Percentiles rank a stretch among this genome's conserved stretches.
Conservation (phyloP, 495 filamentous ascomycete species). For the Lichenothelia convexa region DNA sequence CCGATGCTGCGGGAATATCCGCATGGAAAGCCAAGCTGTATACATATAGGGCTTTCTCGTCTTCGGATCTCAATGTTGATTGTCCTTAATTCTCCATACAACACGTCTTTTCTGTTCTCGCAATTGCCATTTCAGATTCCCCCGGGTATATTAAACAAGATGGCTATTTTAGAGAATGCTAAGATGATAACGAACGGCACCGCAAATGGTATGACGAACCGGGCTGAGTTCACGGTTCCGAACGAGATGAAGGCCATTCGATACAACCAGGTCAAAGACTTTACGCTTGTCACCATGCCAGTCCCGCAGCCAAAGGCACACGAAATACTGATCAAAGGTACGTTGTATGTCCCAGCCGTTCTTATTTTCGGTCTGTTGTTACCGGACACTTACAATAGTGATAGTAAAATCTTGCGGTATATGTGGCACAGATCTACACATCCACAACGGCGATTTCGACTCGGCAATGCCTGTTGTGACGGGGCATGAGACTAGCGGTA, state of each 20-base stretch:
- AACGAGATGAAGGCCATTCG: not conserved
- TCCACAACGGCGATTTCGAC: slow-evolving; percentile 7
- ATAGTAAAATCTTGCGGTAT: slow-evolving; percentile 4
- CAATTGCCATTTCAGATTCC: no score
- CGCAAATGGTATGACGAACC: not conserved
- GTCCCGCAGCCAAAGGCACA: not conserved
- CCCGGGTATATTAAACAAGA: no score
- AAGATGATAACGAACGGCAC: not conserved
- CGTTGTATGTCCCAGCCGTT: not conserved
- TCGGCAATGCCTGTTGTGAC: slow-evolving; percentile 14
- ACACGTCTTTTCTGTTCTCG: no score
- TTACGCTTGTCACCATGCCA: not conserved
- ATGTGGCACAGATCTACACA: slow-evolving; percentile 7
- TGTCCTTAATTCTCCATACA: no score
- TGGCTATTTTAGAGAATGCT: not conserved
- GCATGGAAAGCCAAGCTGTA: no score
- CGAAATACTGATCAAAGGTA: not conserved
- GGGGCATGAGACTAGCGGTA: slow-evolving; percentile 40
- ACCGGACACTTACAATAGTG: not conserved
- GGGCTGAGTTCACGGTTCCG: not conserved
- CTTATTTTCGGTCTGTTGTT: not conserved
- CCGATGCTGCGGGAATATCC: no score
- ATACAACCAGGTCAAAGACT: not conserved
- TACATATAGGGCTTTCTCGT: no score
- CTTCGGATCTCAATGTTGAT: no score